phyloP scores from a whole-genome alignment of 208 protist genomes.

The Novymonas esmeraldas region DNA sequence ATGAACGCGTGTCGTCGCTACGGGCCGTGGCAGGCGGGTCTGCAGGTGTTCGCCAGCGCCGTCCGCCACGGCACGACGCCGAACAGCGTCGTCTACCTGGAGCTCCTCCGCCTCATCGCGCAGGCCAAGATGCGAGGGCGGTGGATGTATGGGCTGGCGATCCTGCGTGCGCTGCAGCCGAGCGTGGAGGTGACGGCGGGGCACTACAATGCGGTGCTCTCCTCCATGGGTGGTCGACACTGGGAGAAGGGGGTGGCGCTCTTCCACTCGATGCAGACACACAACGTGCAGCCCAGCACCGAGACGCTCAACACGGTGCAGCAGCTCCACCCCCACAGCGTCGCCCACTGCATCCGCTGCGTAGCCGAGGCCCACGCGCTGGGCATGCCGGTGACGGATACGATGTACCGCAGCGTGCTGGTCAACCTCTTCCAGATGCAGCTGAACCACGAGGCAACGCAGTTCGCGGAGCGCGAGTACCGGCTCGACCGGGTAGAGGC shows the following conservation, averaged over 20 bases:
- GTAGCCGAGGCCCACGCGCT: slow-evolving; percentile 74
- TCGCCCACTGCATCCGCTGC: slow-evolving; percentile 70
- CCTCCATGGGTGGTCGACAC: slow-evolving; percentile 54
- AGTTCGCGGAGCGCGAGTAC: slow-evolving; percentile 75
- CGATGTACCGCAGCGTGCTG: slow-evolving; percentile 79
- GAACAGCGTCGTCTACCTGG: slow-evolving; percentile 82
- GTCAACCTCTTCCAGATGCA: slow-evolving; percentile 60
- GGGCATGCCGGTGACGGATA: slow-evolving; percentile 80
- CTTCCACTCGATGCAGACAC: slow-evolving; percentile 75
- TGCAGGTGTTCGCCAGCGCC: slow-evolving; percentile 62
- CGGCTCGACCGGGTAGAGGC: slow-evolving; percentile 42
- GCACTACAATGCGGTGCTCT: slow-evolving; percentile 83
- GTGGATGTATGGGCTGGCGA: slow-evolving; percentile 61
- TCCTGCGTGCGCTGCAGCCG: slow-evolving; percentile 58
- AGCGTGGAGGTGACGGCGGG: slow-evolving; percentile 78
- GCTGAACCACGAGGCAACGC: slow-evolving; percentile 79
- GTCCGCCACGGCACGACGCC: slow-evolving; percentile 51
- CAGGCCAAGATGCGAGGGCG: slow-evolving; percentile 39
- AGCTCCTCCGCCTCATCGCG: slow-evolving; percentile 73
- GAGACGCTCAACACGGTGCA: slow-evolving; percentile 81
- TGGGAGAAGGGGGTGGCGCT: slow-evolving; percentile 68
- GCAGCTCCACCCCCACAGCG: slow-evolving; percentile 49
- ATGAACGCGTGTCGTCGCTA: slow-evolving; percentile 84
- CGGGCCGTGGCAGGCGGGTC: slow-evolving; percentile 53
- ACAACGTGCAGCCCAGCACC: slow-evolving; percentile 73